A percentile compares a stretch with the other conserved stretches of the same genome.
Conservation (phyloP, 441 rosid genomes). For the Pelargonium australe region DNA sequence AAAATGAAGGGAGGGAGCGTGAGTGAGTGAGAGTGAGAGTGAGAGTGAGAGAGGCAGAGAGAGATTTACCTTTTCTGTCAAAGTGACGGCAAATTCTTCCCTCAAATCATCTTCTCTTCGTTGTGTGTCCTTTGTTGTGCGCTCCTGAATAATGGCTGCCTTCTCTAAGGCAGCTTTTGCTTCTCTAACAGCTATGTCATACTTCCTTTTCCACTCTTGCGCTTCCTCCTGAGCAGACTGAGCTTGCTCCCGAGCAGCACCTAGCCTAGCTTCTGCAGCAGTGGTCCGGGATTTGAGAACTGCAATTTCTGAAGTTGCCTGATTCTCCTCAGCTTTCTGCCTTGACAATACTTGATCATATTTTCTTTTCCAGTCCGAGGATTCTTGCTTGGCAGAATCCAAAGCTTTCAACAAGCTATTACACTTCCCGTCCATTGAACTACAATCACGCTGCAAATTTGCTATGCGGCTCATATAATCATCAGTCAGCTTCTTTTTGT, state of each 20-base stretch:
- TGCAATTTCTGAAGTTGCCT: constrained; percentile 63
- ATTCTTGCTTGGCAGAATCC: constrained; percentile 72
- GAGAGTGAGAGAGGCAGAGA: constrained; percentile 7
- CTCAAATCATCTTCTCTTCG: constrained; percentile 79
- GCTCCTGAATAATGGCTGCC: constrained; percentile 82
- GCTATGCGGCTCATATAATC: constrained; percentile 67
- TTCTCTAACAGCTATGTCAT: constrained; percentile 79
- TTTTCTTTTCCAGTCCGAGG: constrained; percentile 69
- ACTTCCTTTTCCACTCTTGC: constrained; percentile 91
- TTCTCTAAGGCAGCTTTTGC: constrained; percentile 90
- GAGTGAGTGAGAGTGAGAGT: constrained; percentile 1
- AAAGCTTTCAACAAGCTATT: constrained; percentile 63
- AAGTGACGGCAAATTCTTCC: constrained; percentile 54
- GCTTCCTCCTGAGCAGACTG: constrained; percentile 90
- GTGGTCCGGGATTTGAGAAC: constrained; percentile 72
- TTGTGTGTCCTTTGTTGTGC: constrained; percentile 71
- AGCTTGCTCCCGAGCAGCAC: constrained; percentile 89
- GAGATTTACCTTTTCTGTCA: constrained; percentile 62
- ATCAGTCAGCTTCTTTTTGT: constrained; percentile 86
- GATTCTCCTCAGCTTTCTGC: constrained; percentile 79
- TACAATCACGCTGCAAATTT: constrained; percentile 67
- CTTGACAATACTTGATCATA: constrained; percentile 59
- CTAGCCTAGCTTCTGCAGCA: constrained; percentile 93
- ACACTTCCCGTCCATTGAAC: constrained; percentile 74
- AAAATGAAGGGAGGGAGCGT: too few species aligned